phyloP scores from a whole-genome alignment of 495 filamentous ascomycete genomes.

The Margaritispora aquatica region DNA sequence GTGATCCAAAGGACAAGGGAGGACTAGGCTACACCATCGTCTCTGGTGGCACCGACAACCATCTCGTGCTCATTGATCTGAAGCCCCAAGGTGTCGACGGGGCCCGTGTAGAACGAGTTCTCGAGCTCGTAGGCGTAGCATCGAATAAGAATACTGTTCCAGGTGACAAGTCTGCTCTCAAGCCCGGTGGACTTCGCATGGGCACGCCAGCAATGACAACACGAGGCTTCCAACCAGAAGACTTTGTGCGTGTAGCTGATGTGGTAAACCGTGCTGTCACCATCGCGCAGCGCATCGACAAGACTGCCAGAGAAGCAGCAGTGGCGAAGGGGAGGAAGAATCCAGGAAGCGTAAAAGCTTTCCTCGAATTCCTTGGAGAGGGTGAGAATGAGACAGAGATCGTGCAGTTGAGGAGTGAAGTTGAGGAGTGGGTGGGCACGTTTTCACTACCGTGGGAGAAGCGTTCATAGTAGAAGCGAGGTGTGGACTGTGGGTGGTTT shows the following conservation, averaged over 20 bases:
- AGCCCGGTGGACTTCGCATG: constrained; percentile 85
- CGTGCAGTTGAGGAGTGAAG: constrained; percentile 78
- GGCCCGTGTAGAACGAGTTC: constrained; percentile 85
- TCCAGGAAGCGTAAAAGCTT: constrained; percentile 71
- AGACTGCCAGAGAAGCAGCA: constrained; percentile 68
- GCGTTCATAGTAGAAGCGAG: not conserved
- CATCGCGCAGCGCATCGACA: constrained; percentile 79
- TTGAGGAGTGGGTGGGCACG: constrained; percentile 92
- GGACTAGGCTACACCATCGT: constrained; percentile 88
- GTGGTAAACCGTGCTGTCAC: constrained; percentile 88
- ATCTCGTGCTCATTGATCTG: constrained; percentile 90
- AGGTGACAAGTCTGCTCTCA: constrained; percentile 87
- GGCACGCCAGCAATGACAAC: constrained; percentile 98
- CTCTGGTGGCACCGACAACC: constrained; percentile 92
- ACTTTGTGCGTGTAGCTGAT: constrained; percentile 85
- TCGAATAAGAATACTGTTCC: constrained; percentile 99
- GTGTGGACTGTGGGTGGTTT: not conserved
- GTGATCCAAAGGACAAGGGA: constrained; percentile 62
- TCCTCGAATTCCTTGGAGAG: constrained; percentile 73
- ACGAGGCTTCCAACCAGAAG: constrained; percentile 76
- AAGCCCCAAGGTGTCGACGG: constrained; percentile 89
- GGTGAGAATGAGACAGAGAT: constrained; percentile 84
- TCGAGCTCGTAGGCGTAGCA: constrained; percentile 91
- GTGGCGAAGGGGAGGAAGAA: constrained; percentile 76
- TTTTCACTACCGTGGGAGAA: constrained; percentile 77